A percentile compares a stretch with the other conserved stretches of the same genome.
Evolutionary conservation across 768 basidiomycete species (phyloP).

Genomic region (Jaapia argillacea): DNA sequence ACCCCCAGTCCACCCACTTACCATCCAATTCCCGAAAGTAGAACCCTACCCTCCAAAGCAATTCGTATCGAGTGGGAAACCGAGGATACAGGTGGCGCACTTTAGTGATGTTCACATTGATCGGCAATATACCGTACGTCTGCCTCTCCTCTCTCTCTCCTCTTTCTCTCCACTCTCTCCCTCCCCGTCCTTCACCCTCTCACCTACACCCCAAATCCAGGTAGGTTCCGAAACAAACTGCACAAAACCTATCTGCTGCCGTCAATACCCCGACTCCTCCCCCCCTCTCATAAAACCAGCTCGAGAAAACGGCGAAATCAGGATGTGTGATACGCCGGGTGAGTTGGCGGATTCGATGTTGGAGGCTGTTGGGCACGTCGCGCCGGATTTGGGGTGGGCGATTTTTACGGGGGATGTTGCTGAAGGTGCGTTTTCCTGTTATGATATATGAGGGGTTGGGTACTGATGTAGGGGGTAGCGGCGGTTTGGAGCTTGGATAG

Average conservation of each 20-base stretch:
- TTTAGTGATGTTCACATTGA: constrained; percentile 60
- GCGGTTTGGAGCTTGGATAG: constrained; percentile 40
- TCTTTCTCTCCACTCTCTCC: too few species aligned
- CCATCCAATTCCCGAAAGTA: constrained; percentile 34
- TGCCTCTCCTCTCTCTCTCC: too few species aligned
- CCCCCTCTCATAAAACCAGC: constrained; percentile 31
- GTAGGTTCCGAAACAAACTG: constrained; percentile 44
- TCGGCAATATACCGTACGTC: constrained; percentile 38
- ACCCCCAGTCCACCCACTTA: constrained; percentile 28
- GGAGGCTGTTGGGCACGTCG: constrained; percentile 22
- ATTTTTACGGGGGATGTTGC: constrained; percentile 61
- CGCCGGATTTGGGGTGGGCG: constrained; percentile 26
- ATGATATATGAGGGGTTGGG: not conserved
- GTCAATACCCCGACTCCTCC: constrained; percentile 32
- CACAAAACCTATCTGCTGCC: constrained; percentile 55
- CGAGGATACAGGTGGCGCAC: constrained; percentile 47
- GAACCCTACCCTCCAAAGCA: constrained; percentile 25
- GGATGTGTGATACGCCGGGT: constrained; percentile 43
- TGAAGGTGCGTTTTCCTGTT: constrained; percentile 32
- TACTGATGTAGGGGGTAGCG: constrained; percentile 18
- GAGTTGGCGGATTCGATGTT: constrained; percentile 41
- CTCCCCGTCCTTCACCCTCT: too few species aligned
- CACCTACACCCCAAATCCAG: constrained; percentile 20
- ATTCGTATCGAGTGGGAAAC: constrained; percentile 25
- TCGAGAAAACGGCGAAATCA: constrained; percentile 36